Percentiles rank a stretch among this genome's conserved stretches.
Conservation (phyloP, 768 basidiomycete genomes). For the Termitomyces bulborhizus region DNA sequence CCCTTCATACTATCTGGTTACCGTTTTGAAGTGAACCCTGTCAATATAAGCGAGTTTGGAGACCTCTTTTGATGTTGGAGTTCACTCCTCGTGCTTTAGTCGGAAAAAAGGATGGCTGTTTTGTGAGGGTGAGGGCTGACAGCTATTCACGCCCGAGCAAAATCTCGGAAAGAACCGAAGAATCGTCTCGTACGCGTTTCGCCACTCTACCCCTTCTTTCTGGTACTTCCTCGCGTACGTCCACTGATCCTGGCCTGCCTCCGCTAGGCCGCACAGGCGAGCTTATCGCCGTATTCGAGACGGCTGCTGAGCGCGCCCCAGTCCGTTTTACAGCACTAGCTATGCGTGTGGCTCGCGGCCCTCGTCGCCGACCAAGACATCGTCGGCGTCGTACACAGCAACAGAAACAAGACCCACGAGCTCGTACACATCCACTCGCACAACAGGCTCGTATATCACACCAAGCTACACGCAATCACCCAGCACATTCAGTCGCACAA, state of each 20-base stretch:
- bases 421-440: constrained; percentile 26
- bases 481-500: constrained; percentile 24
- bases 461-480: constrained; percentile 32
- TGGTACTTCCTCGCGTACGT: constrained; percentile 36
- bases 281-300: constrained; percentile 69
- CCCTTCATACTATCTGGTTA: too few relatives aligned
- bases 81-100: too few relatives aligned
- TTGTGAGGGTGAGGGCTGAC: too few relatives aligned
- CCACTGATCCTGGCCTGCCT: constrained; percentile 49
- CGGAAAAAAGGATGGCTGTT: too few relatives aligned
- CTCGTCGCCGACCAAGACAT: constrained; percentile 41
- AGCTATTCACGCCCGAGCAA: constrained; percentile 45
- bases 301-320: constrained; percentile 33
- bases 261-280: constrained; percentile 60
- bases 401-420: constrained; percentile 24
- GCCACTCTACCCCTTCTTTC: constrained; percentile 40
- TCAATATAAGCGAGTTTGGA: too few relatives aligned
- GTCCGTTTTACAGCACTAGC: constrained; percentile 28
- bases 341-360: constrained; percentile 35
- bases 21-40: too few relatives aligned
- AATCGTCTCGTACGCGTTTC: constrained; percentile 49
- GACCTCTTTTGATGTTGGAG: too few relatives aligned
- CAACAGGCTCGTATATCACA: constrained; percentile 26
- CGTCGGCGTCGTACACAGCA: constrained; percentile 28
- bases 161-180: constrained; percentile 76